Evolutionary conservation across 2,329 filamentous ascomycete species (phyloP).

Genomic region (Exophiala phaeomuriformis): DNA sequence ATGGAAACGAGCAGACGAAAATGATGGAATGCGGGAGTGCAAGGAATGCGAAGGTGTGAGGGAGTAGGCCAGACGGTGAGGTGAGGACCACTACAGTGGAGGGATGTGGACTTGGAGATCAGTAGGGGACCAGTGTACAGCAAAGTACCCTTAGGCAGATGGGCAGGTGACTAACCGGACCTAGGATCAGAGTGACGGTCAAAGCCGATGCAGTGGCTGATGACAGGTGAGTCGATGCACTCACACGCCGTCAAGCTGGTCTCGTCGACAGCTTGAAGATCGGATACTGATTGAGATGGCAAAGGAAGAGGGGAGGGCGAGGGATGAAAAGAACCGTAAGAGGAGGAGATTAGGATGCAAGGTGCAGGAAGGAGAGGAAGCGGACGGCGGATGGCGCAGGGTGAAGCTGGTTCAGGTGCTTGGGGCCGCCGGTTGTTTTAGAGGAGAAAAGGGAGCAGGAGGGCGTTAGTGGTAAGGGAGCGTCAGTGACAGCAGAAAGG

Average conservation of each 20-base stretch:
- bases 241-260: slow-evolving; percentile 20
- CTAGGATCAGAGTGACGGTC: slow-evolving; percentile 6
- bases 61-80: neutral
- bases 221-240: slow-evolving; percentile 22
- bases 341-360: slow-evolving; percentile 3
- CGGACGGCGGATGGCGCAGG: neutral
- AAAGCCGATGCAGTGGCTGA: slow-evolving; percentile 1
- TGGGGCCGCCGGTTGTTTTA: neutral
- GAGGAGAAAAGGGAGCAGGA: neutral
- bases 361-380: neutral
- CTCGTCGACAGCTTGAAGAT: neutral
- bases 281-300: slow-evolving; percentile 1
- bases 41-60: neutral
- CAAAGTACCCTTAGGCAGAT: neutral
- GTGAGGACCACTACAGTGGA: neutral
- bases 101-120: slow-evolving; percentile 12
- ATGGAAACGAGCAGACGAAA: neutral
- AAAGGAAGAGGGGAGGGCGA: slow-evolving; percentile 8
- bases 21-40: neutral
- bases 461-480: neutral
- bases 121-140: neutral
- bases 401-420: neutral
- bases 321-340: neutral
- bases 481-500: neutral
- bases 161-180: slow-evolving; percentile 15